phyloP scores from a whole-genome alignment of 1,284 basidiomycete species.

The Cystodermella granulosa region DNA sequence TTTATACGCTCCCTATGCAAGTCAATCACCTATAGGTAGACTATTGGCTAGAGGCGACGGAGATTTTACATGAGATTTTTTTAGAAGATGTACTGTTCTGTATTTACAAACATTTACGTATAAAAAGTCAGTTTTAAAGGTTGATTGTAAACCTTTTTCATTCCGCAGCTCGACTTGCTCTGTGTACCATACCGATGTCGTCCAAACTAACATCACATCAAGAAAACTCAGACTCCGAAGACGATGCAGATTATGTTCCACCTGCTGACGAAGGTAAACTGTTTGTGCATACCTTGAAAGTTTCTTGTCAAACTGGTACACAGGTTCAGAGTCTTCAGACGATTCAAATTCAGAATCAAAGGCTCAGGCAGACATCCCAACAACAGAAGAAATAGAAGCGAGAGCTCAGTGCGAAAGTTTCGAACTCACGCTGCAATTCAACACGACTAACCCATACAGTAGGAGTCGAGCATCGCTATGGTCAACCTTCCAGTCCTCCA shows the following conservation, averaged over 20 bases:
- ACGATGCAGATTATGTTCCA: conserved; percentile 65
- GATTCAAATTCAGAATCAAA: conserved; percentile 28
- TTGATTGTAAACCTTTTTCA: background rate
- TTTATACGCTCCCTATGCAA: background rate
- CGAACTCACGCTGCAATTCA: background rate
- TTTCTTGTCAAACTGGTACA: background rate
- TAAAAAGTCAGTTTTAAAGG: background rate
- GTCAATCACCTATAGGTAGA: background rate
- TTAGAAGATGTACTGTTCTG: background rate
- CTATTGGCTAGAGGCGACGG: background rate
- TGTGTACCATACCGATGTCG: background rate
- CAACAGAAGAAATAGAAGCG: conserved; percentile 11
- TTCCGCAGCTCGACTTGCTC: background rate
- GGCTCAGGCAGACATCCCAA: too few species aligned
- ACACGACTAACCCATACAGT: conserved; percentile 7
- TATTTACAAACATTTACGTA: background rate
- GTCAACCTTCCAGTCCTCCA: conserved; percentile 57
- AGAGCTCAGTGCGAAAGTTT: conserved; percentile 18
- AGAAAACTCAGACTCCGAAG: conserved; percentile 49
- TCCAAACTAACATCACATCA: background rate
- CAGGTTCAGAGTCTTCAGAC: conserved; percentile 41
- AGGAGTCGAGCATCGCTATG: conserved; percentile 55
- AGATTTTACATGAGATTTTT: background rate
- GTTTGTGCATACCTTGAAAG: background rate
- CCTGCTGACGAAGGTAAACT: conserved; percentile 39